phyloP scores from a whole-genome alignment of 2,329 filamentous ascomycete species.

The Microcyclospora tardicrescens region DNA sequence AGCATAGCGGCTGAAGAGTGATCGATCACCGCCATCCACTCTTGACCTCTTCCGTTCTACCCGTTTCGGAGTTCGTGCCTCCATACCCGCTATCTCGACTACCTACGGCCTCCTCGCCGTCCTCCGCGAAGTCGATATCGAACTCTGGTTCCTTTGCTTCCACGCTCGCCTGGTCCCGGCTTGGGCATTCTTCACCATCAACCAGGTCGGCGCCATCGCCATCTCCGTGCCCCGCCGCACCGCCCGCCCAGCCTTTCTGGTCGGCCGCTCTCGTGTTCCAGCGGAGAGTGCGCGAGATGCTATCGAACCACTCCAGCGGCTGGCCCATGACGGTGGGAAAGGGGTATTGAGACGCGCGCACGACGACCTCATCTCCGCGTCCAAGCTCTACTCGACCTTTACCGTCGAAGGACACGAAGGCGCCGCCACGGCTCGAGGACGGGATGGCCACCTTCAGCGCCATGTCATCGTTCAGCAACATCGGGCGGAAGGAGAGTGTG shows the following conservation, averaged over 20 bases:
- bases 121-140: conserved; percentile 84
- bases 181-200: conserved; percentile 24
- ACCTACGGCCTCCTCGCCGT: conserved; percentile 22
- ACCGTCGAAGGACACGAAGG: conserved; percentile 94
- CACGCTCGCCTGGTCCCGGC: conserved; percentile 20
- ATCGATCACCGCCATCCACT: too few relatives aligned
- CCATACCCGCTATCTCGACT: conserved; percentile 8
- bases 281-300: conserved; percentile 75
- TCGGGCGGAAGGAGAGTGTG: conserved; percentile 89
- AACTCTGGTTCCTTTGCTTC: conserved; percentile 51
- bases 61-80: conserved; percentile 1
- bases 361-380: conserved; percentile 89
- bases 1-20: too few relatives aligned
- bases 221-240: conserved; percentile 41
- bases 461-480: conserved; percentile 94
- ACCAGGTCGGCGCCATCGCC: conserved; percentile 18
- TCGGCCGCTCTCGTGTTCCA: conserved; percentile 91
- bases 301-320: conserved; percentile 91
- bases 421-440: conserved; percentile 71
- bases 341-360: conserved; percentile 89
- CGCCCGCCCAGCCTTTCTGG: conserved; percentile 66
- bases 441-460: conserved; percentile 82
- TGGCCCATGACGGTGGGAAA: conserved; percentile 92
- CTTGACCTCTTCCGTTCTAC: too few relatives aligned
- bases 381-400: conserved; percentile 89